These are phyloP conservation scores for Fusarium austroafricanum DNA, from an alignment of 2,329 filamentous ascomycete genomes.

Conservation along the genomic window DNA sequence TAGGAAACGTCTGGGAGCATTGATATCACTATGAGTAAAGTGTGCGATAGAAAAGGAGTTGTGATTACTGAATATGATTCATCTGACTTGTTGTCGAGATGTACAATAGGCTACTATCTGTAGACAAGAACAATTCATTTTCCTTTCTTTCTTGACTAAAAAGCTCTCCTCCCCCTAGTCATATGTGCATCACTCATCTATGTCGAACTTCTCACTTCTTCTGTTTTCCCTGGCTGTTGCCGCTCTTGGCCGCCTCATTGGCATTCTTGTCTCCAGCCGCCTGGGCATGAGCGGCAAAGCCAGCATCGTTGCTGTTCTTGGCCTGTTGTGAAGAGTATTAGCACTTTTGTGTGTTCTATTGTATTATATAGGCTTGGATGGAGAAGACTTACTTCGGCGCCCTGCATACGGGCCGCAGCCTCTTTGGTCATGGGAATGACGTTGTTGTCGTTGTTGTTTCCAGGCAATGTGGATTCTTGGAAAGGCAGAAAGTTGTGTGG, in stretches of 20 bases:
- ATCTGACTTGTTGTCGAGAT: not conserved
- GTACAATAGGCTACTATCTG: not conserved
- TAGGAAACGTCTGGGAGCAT: not conserved
- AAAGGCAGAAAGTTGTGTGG: not conserved
- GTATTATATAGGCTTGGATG: too few species aligned
- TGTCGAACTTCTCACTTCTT: conserved; percentile 14
- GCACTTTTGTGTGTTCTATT: not conserved
- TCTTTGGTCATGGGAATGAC: conserved; percentile 7
- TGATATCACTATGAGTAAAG: too few species aligned
- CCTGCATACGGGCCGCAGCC: conserved; percentile 15
- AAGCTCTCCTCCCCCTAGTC: not conserved
- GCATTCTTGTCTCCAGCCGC: conserved; percentile 1
- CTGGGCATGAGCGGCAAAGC: conserved; percentile 19
- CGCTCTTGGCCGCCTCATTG: not conserved
- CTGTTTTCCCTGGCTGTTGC: not conserved
- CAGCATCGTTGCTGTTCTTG: conserved; percentile 8
- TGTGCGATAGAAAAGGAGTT: too few species aligned
- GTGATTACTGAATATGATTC: conserved; percentile 1
- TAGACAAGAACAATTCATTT: not conserved
- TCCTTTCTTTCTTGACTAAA: not conserved
- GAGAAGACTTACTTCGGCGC: not conserved
- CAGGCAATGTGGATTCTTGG: conserved; percentile 15
- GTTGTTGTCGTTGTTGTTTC: not conserved
- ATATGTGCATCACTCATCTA: not conserved
- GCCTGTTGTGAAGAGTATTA: not conserved